Percentiles rank a stretch among this genome's conserved stretches.
phyloP scores from a whole-genome alignment of 2,329 filamentous ascomycete species.

The Dactylellina leptospora region DNA sequence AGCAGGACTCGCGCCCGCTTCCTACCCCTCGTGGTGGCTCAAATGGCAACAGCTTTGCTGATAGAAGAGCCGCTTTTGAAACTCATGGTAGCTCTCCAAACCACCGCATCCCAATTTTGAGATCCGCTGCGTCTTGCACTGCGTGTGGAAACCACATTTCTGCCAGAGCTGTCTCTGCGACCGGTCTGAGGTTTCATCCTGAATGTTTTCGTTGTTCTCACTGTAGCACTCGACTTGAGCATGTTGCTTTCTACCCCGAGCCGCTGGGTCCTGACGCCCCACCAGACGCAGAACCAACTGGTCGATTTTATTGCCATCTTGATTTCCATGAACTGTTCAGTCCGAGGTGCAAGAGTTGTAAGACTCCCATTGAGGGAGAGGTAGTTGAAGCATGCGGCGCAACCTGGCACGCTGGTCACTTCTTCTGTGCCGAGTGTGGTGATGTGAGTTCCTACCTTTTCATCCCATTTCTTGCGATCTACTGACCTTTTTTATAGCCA shows the following conservation, averaged over 20 bases:
- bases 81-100: slow-evolving; percentile 30
- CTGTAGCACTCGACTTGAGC: slow-evolving; percentile 87
- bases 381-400: slow-evolving; percentile 90
- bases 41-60: slow-evolving; percentile 27
- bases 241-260: slow-evolving; percentile 94
- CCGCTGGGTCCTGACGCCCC: slow-evolving; percentile 63
- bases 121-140: slow-evolving; percentile 74
- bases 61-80: slow-evolving; percentile 43
- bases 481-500: slow-evolving; percentile 34
- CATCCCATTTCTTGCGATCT: not conserved
- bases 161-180: slow-evolving; percentile 86
- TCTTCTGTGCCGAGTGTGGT: slow-evolving; percentile 98
- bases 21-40: slow-evolving; percentile 47
- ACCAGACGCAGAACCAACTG: slow-evolving; percentile 65
- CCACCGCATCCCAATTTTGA: slow-evolving; percentile 53
- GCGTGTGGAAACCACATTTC: slow-evolving; percentile 85
- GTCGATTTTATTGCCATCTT: slow-evolving; percentile 95
- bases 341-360: slow-evolving; percentile 93
- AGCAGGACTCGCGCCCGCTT: slow-evolving; percentile 41
- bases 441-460: slow-evolving; percentile 65
- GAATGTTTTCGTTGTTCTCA: slow-evolving; percentile 90
- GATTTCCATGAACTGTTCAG: slow-evolving; percentile 97
- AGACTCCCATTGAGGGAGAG: slow-evolving; percentile 93
- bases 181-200: slow-evolving; percentile 86
- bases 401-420: slow-evolving; percentile 98